Evolutionary conservation across 108 stramenopile genomes (phyloP).

Genomic region (Cyclostephanos tholiformis): DNA sequence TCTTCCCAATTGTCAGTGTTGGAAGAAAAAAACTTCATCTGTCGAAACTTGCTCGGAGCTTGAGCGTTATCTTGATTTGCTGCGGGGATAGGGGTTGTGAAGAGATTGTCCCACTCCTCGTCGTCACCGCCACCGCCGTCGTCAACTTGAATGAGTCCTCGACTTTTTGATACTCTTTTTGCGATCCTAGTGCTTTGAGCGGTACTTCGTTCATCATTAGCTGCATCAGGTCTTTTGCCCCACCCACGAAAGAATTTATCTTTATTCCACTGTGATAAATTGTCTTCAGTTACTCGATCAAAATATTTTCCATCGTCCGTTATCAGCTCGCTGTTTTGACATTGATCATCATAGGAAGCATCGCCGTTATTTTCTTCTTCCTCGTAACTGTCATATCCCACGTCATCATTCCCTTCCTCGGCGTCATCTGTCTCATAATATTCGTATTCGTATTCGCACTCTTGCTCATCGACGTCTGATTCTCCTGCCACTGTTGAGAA

Average conservation of each 20-base stretch:
- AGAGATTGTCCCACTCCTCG: conserved; percentile 1
- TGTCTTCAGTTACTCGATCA: not conserved
- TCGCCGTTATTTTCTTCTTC: conserved; percentile 11
- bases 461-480: not conserved
- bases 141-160: conserved; percentile 7
- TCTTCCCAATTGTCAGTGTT: not conserved
- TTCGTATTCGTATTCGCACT: not conserved
- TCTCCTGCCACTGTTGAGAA: not conserved
- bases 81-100: not conserved
- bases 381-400: conserved; percentile 2
- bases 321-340: not conserved
- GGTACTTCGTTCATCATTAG: not conserved
- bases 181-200: not conserved
- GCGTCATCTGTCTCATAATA: conserved; percentile 7
- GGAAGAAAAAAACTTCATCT: not conserved
- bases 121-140: conserved; percentile 9
- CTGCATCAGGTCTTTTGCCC: not conserved
- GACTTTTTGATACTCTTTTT: conserved; percentile 12
- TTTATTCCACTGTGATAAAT: not conserved
- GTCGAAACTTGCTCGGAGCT: not conserved
- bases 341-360: not conserved
- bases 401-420: conserved; percentile 1
- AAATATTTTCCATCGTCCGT: not conserved
- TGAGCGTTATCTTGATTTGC: not conserved
- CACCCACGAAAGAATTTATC: not conserved